Conservation (phyloP, 768 basidiomycete species). For the Russula ochroleuca region DNA sequence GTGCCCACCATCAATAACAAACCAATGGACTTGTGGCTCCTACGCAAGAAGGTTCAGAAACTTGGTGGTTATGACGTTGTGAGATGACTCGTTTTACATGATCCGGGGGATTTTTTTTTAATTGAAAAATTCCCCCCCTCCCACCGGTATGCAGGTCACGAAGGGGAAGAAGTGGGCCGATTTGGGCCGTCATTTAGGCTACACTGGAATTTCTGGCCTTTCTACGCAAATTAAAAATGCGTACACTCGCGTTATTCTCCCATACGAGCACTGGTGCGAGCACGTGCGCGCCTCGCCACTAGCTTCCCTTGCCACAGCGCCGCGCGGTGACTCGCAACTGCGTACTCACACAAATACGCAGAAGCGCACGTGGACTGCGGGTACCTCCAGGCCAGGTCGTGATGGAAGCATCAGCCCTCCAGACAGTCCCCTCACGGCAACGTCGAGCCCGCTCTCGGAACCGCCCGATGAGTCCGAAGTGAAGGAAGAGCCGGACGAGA, state of each 20-base stretch:
- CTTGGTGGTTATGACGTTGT: constrained; percentile 86
- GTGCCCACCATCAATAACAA: constrained; percentile 93
- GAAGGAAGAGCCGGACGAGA: constrained; percentile 49
- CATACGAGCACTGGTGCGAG: constrained; percentile 90
- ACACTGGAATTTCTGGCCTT: constrained; percentile 75
- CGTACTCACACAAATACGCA: constrained; percentile 55
- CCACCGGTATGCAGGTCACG: constrained; percentile 56
- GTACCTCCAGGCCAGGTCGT: constrained; percentile 33
- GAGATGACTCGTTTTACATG: constrained; percentile 33
- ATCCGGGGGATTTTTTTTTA: background rate
- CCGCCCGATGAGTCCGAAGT: constrained; percentile 71
- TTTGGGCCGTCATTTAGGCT: constrained; percentile 77
- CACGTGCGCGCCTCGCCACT: constrained; percentile 64
- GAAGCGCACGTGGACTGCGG: constrained; percentile 33
- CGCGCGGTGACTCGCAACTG: constrained; percentile 38
- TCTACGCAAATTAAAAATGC: constrained; percentile 87
- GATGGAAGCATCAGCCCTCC: constrained; percentile 46
- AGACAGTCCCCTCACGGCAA: constrained; percentile 69
- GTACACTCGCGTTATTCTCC: constrained; percentile 86
- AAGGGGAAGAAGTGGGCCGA: constrained; percentile 84
- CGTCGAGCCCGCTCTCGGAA: constrained; percentile 75
- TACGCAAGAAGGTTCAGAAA: constrained; percentile 88
- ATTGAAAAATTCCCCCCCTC: background rate
- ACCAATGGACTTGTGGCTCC: constrained; percentile 87
- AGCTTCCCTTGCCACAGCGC: constrained; percentile 31